Evolutionary conservation across 2,329 filamentous ascomycete genomes (phyloP).

Genomic region (Microascus cirrosus): DNA sequence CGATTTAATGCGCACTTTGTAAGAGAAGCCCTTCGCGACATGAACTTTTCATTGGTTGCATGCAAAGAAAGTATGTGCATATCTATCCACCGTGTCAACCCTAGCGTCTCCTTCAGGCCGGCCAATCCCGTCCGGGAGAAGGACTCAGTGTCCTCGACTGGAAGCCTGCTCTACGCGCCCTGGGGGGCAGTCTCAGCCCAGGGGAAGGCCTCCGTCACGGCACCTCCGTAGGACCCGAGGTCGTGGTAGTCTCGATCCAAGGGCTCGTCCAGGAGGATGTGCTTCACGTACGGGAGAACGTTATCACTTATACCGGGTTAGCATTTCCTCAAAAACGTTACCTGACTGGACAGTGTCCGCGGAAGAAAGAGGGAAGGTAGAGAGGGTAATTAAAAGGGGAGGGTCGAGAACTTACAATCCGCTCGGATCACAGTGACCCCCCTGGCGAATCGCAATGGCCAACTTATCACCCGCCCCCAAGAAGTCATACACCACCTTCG

Average conservation of each 20-base stretch:
- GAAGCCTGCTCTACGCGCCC: neutral
- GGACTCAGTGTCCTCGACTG: neutral
- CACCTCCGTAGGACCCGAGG: constrained; percentile 28
- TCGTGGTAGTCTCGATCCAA: constrained; percentile 32
- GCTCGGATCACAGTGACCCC: constrained; percentile 35
- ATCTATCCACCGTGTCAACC: no score
- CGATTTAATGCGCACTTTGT: neutral
- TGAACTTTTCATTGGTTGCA: no score
- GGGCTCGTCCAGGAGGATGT: constrained; percentile 32
- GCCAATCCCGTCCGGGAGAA: no score
- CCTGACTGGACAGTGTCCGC: no score
- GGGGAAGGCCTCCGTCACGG: constrained; percentile 31
- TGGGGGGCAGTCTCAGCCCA: constrained; percentile 28
- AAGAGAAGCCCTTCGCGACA: neutral
- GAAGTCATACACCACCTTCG: constrained; percentile 29
- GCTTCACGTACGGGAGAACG: constrained; percentile 34
- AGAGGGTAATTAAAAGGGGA: neutral
- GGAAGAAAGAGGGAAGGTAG: neutral
- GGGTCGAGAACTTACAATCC: constrained; percentile 26
- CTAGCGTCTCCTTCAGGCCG: no score
- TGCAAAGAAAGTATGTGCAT: no score
- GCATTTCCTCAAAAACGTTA: neutral
- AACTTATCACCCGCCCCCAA: constrained; percentile 37
- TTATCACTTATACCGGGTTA: constrained; percentile 6
- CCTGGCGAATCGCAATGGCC: constrained; percentile 31